These are phyloP conservation scores for Fagopyrum homotropicum DNA, from an alignment of 148 eudicot species.

Conservation along the genomic window DNA sequence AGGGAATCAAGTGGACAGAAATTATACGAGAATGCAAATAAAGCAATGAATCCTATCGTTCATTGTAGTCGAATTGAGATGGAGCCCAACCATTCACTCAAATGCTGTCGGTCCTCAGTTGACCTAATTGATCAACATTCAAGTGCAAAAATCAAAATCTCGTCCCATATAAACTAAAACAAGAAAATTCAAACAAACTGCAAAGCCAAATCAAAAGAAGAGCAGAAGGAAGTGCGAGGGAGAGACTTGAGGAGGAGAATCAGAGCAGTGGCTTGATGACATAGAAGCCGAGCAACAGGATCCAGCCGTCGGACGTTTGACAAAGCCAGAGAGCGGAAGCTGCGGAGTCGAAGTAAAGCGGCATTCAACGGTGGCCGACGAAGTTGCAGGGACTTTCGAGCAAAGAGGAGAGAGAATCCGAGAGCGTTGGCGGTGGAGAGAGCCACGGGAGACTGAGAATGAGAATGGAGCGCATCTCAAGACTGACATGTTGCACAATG, in stretches of 20 bases:
- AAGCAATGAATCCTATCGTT: background rate
- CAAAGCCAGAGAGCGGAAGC: background rate
- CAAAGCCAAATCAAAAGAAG: background rate
- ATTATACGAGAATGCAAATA: background rate
- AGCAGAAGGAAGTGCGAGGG: background rate
- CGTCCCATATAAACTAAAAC: background rate
- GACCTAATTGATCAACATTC: background rate
- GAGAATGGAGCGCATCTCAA: slow-evolving; percentile 11
- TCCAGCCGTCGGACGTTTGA: background rate
- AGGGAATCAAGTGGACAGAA: background rate
- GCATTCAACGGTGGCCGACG: background rate
- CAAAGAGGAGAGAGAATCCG: background rate
- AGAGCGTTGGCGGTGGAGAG: background rate
- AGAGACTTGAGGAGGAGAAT: background rate
- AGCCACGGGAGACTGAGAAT: slow-evolving; percentile 3
- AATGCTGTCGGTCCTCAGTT: background rate
- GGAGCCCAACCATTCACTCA: background rate
- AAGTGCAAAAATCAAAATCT: background rate
- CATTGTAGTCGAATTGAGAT: background rate
- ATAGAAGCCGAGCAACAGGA: background rate
- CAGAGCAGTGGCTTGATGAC: background rate
- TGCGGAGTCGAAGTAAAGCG: background rate
- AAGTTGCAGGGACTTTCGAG: background rate
- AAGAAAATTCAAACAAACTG: background rate
- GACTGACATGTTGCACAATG: slow-evolving; percentile 2